Evolutionary conservation across 108 stramenopile genomes (phyloP), one percentile per base, ranked within the genome.

Genomic region (Skeletonema tropicum): DNA sequence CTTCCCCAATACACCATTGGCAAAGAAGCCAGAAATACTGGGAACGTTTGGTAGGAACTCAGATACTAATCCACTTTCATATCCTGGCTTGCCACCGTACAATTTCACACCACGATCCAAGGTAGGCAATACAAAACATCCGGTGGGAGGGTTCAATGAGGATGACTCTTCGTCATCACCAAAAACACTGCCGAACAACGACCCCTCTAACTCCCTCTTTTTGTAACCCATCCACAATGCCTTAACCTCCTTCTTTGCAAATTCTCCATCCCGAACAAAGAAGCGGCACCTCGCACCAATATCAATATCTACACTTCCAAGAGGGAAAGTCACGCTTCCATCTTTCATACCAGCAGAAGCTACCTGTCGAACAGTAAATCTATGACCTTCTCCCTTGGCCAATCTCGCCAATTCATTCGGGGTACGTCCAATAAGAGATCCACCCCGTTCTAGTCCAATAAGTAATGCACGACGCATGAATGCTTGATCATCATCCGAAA

Each of bases 201-300:
- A 70, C 10, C 80, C 66, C 33, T 79, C 76, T 33, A 91, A 49
- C 13, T 79, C 73, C 23, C 72, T 85, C 70, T 90, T 91, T 29
- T 96, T 94, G 75, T 92, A 96, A 57, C 92, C 95, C 41, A 70
- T 89, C 95, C 92, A 96, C 13, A 96, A 39, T 13, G 95, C 92
- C 55, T 87, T 88, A 3, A 91, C 83, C 80, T 94, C 95, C 77
- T 91, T 93, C 64, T 85, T 92, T n/a, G 95, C 91, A 85, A 92
- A 92, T 5, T 85, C 85, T 0, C 84, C 75, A 73, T 96, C 93
- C 32, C 95, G 69, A 25, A 96, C 95, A 82, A 86, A 96, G 82
- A 94, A 96, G 36, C 90, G 82, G 58, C 93, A 75, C 55, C 95
- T 75, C 26, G 79, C 87, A 38, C 95, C 95, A 30, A 87, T 74